Base-by-base conservation (phyloP, 257 asterid genomes). In the Jaltomata sinuosa region DNA sequence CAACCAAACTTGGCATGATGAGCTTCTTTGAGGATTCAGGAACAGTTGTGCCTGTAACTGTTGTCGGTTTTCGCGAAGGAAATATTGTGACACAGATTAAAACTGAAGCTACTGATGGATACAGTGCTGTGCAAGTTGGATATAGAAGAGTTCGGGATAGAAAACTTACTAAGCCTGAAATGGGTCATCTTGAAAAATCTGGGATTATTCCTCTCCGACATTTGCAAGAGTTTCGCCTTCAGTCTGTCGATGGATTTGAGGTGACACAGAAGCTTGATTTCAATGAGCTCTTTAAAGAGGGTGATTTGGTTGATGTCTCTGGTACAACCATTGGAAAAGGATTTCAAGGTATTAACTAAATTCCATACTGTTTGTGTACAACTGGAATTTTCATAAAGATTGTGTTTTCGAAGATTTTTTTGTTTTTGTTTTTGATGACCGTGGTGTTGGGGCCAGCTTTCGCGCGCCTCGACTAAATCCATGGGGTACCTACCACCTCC, bases 321-420 rank as follows among this genome's bases (percentile, higher is more conserved):
- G 99, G 99, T 6, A 93, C 92, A 11, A 89, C 97, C 45, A 96
- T 96, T 40, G 99, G 99, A 0, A 96, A 96, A 61, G 99, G 99
- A 52, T 96, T 96, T 79, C 99, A 96, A 91, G 99, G 99, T 95
- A 89, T 38, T 36, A 31, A 61, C 34, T 22, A 4, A 11, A n/a
- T 10, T 59, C 34, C 16, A 59, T 4, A 9, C 25, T 57, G 15
- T 34, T 34, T 21, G 50, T 34, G 29, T 68, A 68, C 29, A 36
- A 68, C 21, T 38, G 4, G 53, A 71, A 38, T 38, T 71, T 5
- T 57, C 65, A 15, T 57, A 11, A 57, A n/a, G 29, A n/a, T 8
- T 71, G 21, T 6, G 11, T 29, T 62, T 25, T 21, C n/a, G n/a
- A n/a, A n/a, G n/a, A n/a, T n/a, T n/a, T n/a, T n/a, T n/a, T n/a